Conservation (phyloP, 352 stramenopile genomes). For the Lagenidium giganteum region DNA sequence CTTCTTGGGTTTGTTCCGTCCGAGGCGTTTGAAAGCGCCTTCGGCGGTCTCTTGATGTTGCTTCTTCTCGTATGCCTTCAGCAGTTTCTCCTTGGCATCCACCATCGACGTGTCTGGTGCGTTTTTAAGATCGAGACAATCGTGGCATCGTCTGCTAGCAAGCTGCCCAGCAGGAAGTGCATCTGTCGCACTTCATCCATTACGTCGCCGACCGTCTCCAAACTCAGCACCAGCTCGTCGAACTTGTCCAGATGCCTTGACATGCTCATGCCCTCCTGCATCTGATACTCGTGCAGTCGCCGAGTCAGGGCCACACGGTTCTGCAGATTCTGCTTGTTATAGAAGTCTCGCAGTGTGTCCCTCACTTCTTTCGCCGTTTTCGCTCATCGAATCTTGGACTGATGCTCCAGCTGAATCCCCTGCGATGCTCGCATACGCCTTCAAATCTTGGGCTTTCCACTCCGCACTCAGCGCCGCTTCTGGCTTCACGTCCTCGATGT, state of each 20-base stretch:
- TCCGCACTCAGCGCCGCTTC: background rate
- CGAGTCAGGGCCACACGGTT: background rate
- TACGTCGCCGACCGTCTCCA: too few relatives aligned
- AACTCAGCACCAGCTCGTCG: too few relatives aligned
- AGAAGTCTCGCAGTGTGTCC: constrained; percentile 1
- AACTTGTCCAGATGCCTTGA: too few relatives aligned
- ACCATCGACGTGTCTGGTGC: constrained; percentile 6
- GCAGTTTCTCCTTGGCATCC: constrained; percentile 21
- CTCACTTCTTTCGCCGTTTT: background rate
- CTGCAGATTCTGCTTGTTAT: constrained; percentile 1
- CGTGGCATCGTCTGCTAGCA: background rate
- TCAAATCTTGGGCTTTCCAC: constrained; percentile 8
- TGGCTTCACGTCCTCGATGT: constrained; percentile 2
- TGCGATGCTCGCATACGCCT: constrained; percentile 10
- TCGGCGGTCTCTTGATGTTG: background rate
- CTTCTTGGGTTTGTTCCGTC: background rate
- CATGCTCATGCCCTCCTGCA: too few relatives aligned
- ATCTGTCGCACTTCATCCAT: background rate
- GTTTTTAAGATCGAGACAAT: constrained; percentile 16
- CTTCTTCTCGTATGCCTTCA: constrained; percentile 16
- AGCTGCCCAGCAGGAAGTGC: background rate
- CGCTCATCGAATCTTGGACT: constrained; percentile 3
- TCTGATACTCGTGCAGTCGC: background rate
- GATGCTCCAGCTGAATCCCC: constrained; percentile 4
- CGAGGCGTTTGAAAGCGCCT: constrained; percentile 1